These are phyloP conservation scores for Penicillium maclennaniae DNA, from an alignment of 495 filamentous ascomycete species.

Conservation along the genomic window DNA sequence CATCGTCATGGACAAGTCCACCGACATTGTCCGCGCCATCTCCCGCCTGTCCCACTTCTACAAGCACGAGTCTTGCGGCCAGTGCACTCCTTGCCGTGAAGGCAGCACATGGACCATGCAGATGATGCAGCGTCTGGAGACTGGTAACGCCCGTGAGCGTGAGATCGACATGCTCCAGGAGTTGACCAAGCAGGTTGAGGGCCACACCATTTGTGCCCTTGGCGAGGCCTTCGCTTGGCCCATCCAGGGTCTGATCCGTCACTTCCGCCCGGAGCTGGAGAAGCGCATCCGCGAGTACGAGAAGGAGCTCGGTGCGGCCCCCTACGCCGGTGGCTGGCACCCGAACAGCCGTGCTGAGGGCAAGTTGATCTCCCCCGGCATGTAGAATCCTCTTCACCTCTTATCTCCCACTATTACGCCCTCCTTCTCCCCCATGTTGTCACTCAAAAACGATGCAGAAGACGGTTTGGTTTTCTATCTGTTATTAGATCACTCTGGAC, in stretches of 20 bases:
- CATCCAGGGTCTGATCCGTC: constrained; percentile 93
- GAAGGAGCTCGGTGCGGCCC: constrained; percentile 56
- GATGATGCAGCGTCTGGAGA: constrained; percentile 95
- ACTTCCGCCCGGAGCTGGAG: constrained; percentile 95
- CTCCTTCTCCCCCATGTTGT: constrained; percentile 10
- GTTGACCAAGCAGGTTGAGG: constrained; percentile 98
- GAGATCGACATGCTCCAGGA: constrained; percentile 99
- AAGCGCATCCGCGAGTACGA: constrained; percentile 75
- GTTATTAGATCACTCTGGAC: constrained; percentile 23
- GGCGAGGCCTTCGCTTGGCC: constrained; percentile 99
- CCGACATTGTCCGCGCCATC: constrained; percentile 92
- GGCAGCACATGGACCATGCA: constrained; percentile 97
- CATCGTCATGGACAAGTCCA: constrained; percentile 97
- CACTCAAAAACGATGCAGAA: constrained; percentile 25
- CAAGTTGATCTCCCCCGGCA: constrained; percentile 79
- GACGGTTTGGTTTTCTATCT: constrained; percentile 11
- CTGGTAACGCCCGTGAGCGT: constrained; percentile 76
- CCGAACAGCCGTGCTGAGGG: constrained; percentile 73
- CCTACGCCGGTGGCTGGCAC: constrained; percentile 84
- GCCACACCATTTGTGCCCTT: constrained; percentile 96
- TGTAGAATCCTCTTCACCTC: constrained; percentile 32
- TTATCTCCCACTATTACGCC: constrained; percentile 4
- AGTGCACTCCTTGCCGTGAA: constrained; percentile 97
- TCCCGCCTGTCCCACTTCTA: constrained; percentile 92
- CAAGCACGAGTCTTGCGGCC: constrained; percentile 95